These are phyloP conservation scores for Eremothecium gossypii DNA, from an alignment of 1,139 yeast genomes.

Conservation along the genomic window DNA sequence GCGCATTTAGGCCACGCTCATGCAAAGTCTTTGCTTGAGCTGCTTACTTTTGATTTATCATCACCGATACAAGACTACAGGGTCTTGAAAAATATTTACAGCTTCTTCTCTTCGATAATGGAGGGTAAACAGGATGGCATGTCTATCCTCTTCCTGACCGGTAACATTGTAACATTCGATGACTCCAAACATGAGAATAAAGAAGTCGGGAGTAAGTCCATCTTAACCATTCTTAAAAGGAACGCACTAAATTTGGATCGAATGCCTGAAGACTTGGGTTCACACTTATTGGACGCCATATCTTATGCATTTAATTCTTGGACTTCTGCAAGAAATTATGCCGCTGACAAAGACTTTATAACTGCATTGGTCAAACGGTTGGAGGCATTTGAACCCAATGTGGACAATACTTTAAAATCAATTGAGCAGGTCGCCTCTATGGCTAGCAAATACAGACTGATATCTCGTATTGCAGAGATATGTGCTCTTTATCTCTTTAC, in stretches of 20 bases:
- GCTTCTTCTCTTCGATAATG: conserved; percentile 68
- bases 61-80: conserved; percentile 49
- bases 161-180: conserved; percentile 39
- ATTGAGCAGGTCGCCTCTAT: conserved; percentile 32
- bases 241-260: conserved; percentile 44
- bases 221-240: conserved; percentile 52
- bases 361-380: conserved; percentile 39
- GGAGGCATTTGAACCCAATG: conserved; percentile 19
- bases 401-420: conserved; percentile 9
- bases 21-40: conserved; percentile 50
- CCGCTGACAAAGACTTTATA: conserved; percentile 44
- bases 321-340: conserved; percentile 49
- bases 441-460: conserved; percentile 48
- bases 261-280: conserved; percentile 47
- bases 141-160: conserved; percentile 67
- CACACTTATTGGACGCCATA: conserved; percentile 54
- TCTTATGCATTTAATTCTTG: conserved; percentile 60
- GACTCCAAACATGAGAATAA: conserved; percentile 3
- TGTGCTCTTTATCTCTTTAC: conserved; percentile 66
- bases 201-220: conserved; percentile 23
- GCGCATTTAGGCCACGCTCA: conserved; percentile 66
- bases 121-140: conserved; percentile 80
- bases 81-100: conserved; percentile 52
- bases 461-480: conserved; percentile 64
- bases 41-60: conserved; percentile 52